These are phyloP conservation scores for Annulohypoxylon truncatum DNA, from an alignment of 2,329 filamentous ascomycete genomes.

Conservation along the genomic window DNA sequence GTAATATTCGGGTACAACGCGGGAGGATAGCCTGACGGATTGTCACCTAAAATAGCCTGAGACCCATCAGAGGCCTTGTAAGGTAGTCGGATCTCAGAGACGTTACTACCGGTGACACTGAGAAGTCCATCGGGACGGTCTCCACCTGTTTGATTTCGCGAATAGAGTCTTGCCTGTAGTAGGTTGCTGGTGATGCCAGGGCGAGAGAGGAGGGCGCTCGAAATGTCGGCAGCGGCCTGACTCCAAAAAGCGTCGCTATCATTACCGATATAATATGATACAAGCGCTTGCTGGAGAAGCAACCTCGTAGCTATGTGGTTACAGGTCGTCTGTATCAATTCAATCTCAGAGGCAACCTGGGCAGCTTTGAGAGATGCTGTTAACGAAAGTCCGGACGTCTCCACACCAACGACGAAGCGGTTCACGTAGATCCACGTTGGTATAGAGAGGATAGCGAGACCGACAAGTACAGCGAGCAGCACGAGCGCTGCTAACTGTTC, in stretches of 20 bases:
- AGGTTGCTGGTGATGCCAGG: conserved; percentile 64
- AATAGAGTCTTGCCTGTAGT: conserved; percentile 79
- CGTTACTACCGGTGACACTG: conserved; percentile 68
- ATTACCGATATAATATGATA: conserved; percentile 67
- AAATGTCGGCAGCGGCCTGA: conserved; percentile 71
- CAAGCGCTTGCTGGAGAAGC: conserved; percentile 66
- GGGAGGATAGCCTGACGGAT: conserved; percentile 74
- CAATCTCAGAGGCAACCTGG: conserved; percentile 81
- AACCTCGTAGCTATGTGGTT: conserved; percentile 76
- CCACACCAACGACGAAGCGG: conserved; percentile 63
- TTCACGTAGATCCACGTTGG: conserved; percentile 75
- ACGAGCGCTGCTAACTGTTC: conserved; percentile 88
- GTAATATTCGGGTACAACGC: conserved; percentile 83
- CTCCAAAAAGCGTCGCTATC: conserved; percentile 69
- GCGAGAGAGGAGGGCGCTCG: conserved; percentile 74
- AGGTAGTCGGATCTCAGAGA: conserved; percentile 69
- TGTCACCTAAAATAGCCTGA: conserved; percentile 70
- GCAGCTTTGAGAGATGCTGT: conserved; percentile 89
- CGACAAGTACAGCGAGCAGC: conserved; percentile 77
- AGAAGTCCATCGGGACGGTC: conserved; percentile 63
- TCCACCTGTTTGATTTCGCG: conserved; percentile 71
- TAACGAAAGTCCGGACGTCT: conserved; percentile 73
- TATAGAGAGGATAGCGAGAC: conserved; percentile 81
- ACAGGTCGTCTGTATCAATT: conserved; percentile 81
- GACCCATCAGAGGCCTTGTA: conserved; percentile 68